Evolutionary conservation across 2,329 filamentous ascomycete genomes (phyloP), one percentile per base, ranked within the genome.

Genomic region (Penicillium sp.): DNA sequence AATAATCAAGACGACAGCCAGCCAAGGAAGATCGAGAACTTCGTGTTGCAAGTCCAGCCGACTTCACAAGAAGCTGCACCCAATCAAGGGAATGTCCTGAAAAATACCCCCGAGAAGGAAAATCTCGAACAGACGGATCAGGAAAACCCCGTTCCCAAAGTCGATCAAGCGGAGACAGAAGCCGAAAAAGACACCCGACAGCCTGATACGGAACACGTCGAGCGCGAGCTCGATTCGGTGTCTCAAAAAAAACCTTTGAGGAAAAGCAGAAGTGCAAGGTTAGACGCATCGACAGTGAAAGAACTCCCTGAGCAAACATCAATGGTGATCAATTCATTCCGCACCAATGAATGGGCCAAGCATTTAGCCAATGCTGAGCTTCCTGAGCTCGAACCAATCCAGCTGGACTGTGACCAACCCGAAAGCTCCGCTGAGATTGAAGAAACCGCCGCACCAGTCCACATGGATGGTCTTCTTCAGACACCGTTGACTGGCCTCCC

Each of bases 261-360:
- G 40, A 49, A 38, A 69, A 53, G 53, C 65, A 68, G 33, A 69
- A 69, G 35, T 68, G 65, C 70, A 28, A 70, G 60, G 51, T 60
- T 81, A 51, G 75, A 79, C 45, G 65, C 68, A 12, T 72, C 72
- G 40, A 76, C 75, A 4, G 73, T 81, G 35, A 86, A 88, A 3
- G 83, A 83, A 12, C 83, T 96, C 10, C 91, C 91, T 0, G 80
- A 83, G n/a, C 86, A 87, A 13, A 78, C 93, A 37, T 95, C 93
- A 1, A 89, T 87, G 63, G 86, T 96, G 9, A 90, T 93, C 1
- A 82, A 92, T 74, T 91, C 90, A 0, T 96, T 95, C 73, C 87
- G 94, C 60, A 97, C 93, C 1, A 96, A 96, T 67, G 94, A 98
- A 78, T 98, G 94, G 94, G 92, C 93, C 0, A 97, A 97, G 75